A percentile compares a stretch with the other conserved stretches of the same genome.
Evolutionary conservation across 1,139 yeast genomes (phyloP).

Genomic region (Taphrina communis): DNA sequence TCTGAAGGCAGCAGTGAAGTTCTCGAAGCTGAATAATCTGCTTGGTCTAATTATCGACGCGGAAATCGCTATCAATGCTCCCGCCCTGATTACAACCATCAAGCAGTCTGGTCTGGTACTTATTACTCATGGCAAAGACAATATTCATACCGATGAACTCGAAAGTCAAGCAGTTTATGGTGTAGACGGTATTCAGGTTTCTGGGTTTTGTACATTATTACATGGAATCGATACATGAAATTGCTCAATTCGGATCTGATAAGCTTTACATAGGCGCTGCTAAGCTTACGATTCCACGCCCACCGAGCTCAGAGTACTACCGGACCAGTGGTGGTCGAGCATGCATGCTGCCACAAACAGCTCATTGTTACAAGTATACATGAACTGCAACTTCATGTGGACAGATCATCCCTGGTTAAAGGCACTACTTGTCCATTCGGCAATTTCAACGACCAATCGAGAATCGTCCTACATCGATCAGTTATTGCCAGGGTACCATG

Average conservation of each 20-base stretch:
- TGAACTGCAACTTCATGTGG: not conserved
- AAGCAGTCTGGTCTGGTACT: slow-evolving; percentile 81
- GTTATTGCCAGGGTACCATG: not conserved
- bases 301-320: no score
- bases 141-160: slow-evolving; percentile 46
- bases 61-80: slow-evolving; percentile 59
- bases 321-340: no score
- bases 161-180: slow-evolving; percentile 39
- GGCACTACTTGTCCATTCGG: slow-evolving; percentile 15
- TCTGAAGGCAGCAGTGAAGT: slow-evolving; percentile 67
- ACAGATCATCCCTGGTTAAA: slow-evolving; percentile 29
- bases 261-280: no score
- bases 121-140: slow-evolving; percentile 61
- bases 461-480: slow-evolving; percentile 16
- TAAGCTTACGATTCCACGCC: no score
- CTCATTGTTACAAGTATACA: no score
- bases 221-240: slow-evolving; percentile 34
- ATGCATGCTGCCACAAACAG: no score
- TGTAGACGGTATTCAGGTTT: slow-evolving; percentile 33
- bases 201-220: slow-evolving; percentile 26
- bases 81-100: slow-evolving; percentile 74
- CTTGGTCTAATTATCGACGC: slow-evolving; percentile 66
- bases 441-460: slow-evolving; percentile 25
- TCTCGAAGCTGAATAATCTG: slow-evolving; percentile 80
- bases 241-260: not conserved